These are phyloP conservation scores for Cucurbitaria berberidis DNA, from an alignment of 2,329 filamentous ascomycete genomes.

Conservation along the genomic window DNA sequence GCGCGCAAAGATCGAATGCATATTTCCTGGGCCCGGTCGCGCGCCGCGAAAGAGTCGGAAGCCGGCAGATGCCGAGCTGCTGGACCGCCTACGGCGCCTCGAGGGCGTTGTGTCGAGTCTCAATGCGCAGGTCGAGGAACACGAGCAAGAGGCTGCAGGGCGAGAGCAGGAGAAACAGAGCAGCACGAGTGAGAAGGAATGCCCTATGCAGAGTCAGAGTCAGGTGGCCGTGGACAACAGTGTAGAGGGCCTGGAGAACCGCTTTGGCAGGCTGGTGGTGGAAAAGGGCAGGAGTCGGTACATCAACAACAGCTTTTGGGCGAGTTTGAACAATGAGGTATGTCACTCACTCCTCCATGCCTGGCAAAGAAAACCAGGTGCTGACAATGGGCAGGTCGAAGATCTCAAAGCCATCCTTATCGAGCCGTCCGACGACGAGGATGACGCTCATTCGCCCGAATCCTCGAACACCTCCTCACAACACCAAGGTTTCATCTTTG, in stretches of 20 bases:
- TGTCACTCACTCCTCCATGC: conserved; percentile 13
- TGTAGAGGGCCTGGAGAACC: conserved; percentile 53
- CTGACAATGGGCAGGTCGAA: conserved; percentile 56
- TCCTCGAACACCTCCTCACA: conserved; percentile 50
- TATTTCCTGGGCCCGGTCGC: conserved; percentile 76
- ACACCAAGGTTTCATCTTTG: conserved; percentile 75
- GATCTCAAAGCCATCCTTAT: conserved; percentile 68
- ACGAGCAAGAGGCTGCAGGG: conserved; percentile 43
- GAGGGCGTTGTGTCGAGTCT: conserved; percentile 74
- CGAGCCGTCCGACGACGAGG: conserved; percentile 67
- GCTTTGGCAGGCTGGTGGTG: conserved; percentile 72
- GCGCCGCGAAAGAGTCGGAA: conserved; percentile 73
- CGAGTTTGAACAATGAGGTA: conserved; percentile 76
- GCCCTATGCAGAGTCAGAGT: conserved; percentile 8
- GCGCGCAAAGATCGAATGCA: conserved; percentile 71
- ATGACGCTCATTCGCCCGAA: conserved; percentile 55
- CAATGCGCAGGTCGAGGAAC: conserved; percentile 51
- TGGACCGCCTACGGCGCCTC: conserved; percentile 73
- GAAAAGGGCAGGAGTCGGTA: conserved; percentile 75
- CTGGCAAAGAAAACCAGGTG: not conserved
- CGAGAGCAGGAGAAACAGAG: conserved; percentile 26
- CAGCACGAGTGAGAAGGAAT: conserved; percentile 14
- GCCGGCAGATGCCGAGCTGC: conserved; percentile 71
- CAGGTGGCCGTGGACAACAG: conserved; percentile 38
- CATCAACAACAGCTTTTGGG: conserved; percentile 79